phyloP scores from a whole-genome alignment of 2,329 filamentous ascomycete genomes.

The Aspergillus novofumigatus region DNA sequence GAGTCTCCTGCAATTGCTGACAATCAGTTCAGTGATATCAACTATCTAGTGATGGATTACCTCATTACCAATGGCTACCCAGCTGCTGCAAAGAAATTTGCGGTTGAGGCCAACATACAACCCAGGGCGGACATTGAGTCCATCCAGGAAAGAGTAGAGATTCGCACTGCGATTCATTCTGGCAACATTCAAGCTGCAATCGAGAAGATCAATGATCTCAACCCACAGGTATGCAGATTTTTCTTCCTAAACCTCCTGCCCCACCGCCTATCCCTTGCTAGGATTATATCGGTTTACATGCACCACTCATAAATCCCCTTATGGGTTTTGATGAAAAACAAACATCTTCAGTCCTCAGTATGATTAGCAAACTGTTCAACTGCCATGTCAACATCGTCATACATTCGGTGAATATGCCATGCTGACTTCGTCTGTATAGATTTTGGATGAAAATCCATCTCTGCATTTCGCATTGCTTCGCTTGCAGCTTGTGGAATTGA shows the following conservation, averaged over 20 bases:
- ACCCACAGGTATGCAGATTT: constrained; percentile 72
- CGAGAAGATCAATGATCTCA: constrained; percentile 79
- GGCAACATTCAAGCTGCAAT: constrained; percentile 86
- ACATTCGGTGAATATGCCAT: constrained; percentile 8
- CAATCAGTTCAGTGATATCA: constrained; percentile 70
- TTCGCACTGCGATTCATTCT: constrained; percentile 77
- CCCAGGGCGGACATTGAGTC: constrained; percentile 67
- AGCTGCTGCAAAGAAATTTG: constrained; percentile 87
- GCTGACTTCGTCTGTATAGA: constrained; percentile 51
- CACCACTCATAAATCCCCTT: constrained; percentile 95
- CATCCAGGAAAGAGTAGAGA: constrained; percentile 74
- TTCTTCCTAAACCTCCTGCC: background rate
- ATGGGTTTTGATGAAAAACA: constrained; percentile 82
- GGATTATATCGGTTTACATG: constrained; percentile 99
- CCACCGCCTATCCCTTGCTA: constrained; percentile 46
- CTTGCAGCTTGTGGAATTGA: constrained; percentile 89
- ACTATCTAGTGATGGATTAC: constrained; percentile 93
- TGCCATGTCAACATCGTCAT: constrained; percentile 12
- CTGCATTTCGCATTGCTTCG: constrained; percentile 87
- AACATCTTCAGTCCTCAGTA: constrained; percentile 78
- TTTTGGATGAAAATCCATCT: constrained; percentile 75
- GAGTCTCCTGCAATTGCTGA: constrained; percentile 26
- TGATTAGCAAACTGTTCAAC: constrained; percentile 54
- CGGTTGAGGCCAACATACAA: constrained; percentile 82
- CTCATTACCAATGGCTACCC: constrained; percentile 94